Percentiles rank a stretch among this genome's conserved stretches.
Conservation (phyloP, 257 asterid genomes). For the Nicotiana attenuata region DNA sequence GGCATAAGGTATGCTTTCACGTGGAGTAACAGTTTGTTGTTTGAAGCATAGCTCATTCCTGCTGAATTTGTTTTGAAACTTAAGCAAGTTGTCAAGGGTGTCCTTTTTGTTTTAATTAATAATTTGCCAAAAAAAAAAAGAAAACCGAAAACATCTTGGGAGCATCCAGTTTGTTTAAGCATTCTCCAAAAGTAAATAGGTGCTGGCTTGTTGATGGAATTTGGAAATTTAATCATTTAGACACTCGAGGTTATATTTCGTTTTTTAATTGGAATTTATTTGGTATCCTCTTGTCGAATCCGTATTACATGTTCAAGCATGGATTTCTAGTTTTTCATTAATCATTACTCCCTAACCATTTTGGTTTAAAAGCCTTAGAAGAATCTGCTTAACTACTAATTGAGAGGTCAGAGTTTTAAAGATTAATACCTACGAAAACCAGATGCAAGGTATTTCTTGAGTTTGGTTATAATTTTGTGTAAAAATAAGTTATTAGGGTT, state of each 20-base stretch:
- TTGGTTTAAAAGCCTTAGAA: neutral
- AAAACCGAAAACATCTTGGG: neutral
- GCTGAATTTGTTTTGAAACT: neutral
- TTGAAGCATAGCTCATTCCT: neutral
- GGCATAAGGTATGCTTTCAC: slow-evolving; percentile 72
- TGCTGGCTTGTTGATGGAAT: neutral
- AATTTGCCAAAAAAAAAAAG: neutral
- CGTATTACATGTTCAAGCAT: neutral
- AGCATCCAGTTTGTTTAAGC: neutral
- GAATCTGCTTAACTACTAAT: neutral
- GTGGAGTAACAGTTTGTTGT: neutral
- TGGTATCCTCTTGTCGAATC: neutral
- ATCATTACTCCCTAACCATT: neutral
- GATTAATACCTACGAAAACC: neutral
- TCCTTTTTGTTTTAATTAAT: neutral
- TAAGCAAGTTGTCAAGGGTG: neutral
- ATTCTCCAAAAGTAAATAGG: neutral
- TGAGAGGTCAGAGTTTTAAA: neutral
- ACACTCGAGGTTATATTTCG: neutral
- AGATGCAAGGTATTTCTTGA: neutral
- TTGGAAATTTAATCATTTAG: neutral
- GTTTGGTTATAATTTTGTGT: neutral
- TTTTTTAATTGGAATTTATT: neutral
- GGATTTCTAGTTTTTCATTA: neutral
- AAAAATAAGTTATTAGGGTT: neutral